Percentiles rank a stretch among this genome's conserved stretches.
These are phyloP conservation scores for Wickerhamomyces chambardii DNA, from an alignment of 805 yeast genomes.

Conservation along the genomic window DNA sequence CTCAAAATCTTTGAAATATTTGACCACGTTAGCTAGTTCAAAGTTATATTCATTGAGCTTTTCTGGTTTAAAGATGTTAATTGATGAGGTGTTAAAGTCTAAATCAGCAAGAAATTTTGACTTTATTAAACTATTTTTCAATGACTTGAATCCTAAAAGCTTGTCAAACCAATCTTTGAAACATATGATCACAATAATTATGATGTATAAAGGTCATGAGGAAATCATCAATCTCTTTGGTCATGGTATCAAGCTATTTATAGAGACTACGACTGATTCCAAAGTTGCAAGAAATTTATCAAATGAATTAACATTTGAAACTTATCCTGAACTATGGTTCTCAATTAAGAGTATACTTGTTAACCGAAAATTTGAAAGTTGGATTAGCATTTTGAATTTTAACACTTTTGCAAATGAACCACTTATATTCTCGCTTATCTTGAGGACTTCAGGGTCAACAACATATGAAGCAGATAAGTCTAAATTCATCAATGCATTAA, in stretches of 20 bases:
- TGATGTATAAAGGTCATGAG: slow-evolving; percentile 3
- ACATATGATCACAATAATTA: slow-evolving; percentile 3
- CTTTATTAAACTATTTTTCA: too few species aligned
- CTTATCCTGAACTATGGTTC: slow-evolving; percentile 15
- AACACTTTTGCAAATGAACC: slow-evolving; percentile 15
- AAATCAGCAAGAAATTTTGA: too few species aligned
- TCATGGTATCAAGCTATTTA: slow-evolving; percentile 2
- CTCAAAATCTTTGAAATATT: slow-evolving; percentile 3
- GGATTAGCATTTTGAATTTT: slow-evolving; percentile 14
- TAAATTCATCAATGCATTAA: slow-evolving; percentile 6
- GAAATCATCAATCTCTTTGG: slow-evolving; percentile 4
- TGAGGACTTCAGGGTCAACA: slow-evolving; percentile 8
- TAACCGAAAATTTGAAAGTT: slow-evolving; percentile 9
- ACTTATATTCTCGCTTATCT: slow-evolving; percentile 9
- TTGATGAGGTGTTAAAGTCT: too few species aligned
- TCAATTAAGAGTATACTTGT: slow-evolving; percentile 8
- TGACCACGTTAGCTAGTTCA: not conserved
- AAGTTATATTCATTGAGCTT: not conserved
- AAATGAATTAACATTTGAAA: slow-evolving; percentile 8
- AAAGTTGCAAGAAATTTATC: slow-evolving; percentile 6
- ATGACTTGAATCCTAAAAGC: not conserved
- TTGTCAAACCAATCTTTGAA: slow-evolving; percentile 4
- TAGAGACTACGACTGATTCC: not conserved
- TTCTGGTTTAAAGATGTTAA: not conserved
- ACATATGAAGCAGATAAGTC: slow-evolving; percentile 11